Base-by-base conservation (phyloP, 768 basidiomycete species). In the Leccinum imitatum region DNA sequence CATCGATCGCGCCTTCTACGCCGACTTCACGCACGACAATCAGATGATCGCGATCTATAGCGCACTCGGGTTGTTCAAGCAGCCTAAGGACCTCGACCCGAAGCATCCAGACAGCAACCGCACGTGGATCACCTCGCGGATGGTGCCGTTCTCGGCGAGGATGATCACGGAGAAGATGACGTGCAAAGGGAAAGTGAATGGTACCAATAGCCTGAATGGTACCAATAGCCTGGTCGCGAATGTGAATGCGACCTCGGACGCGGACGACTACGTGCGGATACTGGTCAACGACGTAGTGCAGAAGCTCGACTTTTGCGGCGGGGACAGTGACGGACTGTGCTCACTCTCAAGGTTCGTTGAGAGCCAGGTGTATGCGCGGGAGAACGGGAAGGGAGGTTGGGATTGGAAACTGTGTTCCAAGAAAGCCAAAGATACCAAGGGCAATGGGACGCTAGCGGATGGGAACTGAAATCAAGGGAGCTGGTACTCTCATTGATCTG, bases 111-210 rank as follows among this genome's bases (percentile, higher is more conserved):
- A 46, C 44, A 13, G 2, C 19, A 2, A 6, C 10, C n/a, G 44
- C 11, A 46, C 44, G 10, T 46, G 44, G 44, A 46, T 46, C 19
- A 6, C 44, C 10, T 46, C 44, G 13, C 72, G 70, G 19, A 68
- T 93, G 66, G 86, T 90, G 4, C 88, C 93, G 1, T 94, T 95
- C 70, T 82, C 84, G 6, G 86, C 77, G 27, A 73, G 86, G 56
- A 82, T 93, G 81, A 82, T 89, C 21, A 81, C 85, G 2, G 93
- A 95, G 78, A 80, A 80, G 44, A 19, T 46, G 65, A 50, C 23
- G 13, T 25, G 48, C 25, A 50, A 46, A 46, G 44, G 19, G n/a
- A 19, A 11, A 46, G 19, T 5, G 19, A n/a, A n/a, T 44, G n/a
- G 41, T 44, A 44, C n/a, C 41, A 9, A 44, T 3, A 41, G 14